Conservation (phyloP, 345 rosid genomes). For the Brassica napus region DNA sequence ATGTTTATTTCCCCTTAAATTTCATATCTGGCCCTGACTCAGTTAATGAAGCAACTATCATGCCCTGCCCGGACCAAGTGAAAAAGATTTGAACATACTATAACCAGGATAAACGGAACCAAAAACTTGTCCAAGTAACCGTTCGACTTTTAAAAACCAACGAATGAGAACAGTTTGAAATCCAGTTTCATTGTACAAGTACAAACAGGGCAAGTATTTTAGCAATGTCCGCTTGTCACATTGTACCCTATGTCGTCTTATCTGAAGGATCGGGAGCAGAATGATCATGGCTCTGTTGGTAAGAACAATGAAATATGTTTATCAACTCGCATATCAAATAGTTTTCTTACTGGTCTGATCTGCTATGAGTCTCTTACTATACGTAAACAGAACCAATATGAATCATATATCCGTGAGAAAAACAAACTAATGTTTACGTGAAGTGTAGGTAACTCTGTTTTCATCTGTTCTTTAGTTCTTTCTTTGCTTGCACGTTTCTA, state of each 20-base stretch:
- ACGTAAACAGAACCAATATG: constrained; percentile 8
- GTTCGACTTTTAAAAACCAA: not conserved
- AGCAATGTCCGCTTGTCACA: not conserved
- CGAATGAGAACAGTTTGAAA: not conserved
- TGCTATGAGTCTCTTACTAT: not conserved
- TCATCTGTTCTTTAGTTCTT: not conserved
- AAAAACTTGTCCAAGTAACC: not conserved
- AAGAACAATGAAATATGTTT: not conserved
- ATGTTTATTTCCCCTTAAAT: too few species aligned
- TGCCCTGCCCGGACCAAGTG: not conserved
- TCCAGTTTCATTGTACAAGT: not conserved
- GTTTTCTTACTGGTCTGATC: not conserved
- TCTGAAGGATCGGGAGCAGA: too few species aligned
- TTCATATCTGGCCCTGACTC: too few species aligned
- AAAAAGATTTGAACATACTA: not conserved
- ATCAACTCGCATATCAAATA: not conserved
- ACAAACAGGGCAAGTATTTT: not conserved
- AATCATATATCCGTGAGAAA: too few species aligned
- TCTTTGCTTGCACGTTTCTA: constrained; percentile 22
- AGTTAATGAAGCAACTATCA: too few species aligned
- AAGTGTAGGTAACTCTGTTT: not conserved
- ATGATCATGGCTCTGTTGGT: too few species aligned
- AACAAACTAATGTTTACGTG: not conserved
- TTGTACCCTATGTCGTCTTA: not conserved
- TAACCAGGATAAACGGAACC: not conserved